phyloP scores from a whole-genome alignment of 495 filamentous ascomycete species.

The Parmelia sp. region DNA sequence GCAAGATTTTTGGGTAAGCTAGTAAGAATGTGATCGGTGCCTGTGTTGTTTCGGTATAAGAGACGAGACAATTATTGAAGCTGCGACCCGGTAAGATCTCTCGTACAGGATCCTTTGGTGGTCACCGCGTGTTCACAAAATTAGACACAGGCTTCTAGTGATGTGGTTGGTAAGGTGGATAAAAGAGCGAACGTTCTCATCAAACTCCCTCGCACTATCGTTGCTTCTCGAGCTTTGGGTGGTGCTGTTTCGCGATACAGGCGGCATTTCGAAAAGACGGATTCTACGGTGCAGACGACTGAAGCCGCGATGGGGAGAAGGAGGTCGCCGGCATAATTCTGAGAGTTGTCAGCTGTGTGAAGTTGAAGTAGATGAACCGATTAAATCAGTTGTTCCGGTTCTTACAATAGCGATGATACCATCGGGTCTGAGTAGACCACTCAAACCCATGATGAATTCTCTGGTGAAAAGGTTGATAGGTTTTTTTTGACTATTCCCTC shows the following conservation, averaged over 20 bases:
- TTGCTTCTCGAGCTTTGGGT: conserved; percentile 6
- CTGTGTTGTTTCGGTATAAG: no score
- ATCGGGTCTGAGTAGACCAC: conserved; percentile 61
- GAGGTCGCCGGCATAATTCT: conserved; percentile 98
- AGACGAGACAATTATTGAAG: no score
- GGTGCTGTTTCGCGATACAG: conserved; percentile 64
- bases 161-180: no score
- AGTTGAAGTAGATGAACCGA: neutral
- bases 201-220: no score
- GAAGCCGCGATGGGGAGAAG: conserved; percentile 61
- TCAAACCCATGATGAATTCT: conserved; percentile 67
- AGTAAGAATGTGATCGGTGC: no score
- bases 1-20: no score
- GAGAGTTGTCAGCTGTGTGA: conserved; percentile 1
- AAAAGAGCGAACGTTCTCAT: no score
- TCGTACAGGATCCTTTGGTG: no score
- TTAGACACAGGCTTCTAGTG: no score
- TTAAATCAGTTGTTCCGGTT: neutral
- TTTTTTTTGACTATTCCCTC: no score
- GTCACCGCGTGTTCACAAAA: no score
- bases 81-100: no score
- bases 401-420: conserved; percentile 88
- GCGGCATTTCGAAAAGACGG: conserved; percentile 71
- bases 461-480: conserved; percentile 80
- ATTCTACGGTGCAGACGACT: conserved; percentile 63